Evolutionary conservation across 2,329 filamentous ascomycete species (phyloP).

Genomic region (Phaeophleospora eucalypticola): DNA sequence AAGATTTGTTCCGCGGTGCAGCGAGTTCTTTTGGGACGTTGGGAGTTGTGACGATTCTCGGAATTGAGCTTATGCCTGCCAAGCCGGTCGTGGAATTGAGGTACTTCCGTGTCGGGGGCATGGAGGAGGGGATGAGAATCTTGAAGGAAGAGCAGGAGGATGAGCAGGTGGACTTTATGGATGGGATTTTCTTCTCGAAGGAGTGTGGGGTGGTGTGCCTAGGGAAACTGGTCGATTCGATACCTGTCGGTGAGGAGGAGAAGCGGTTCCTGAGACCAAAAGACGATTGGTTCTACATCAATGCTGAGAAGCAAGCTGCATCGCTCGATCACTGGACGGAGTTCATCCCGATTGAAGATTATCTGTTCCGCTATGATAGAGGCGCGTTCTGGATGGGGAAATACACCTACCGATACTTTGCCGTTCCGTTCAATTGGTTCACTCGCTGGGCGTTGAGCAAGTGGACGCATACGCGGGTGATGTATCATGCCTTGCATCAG

Average conservation of each 20-base stretch:
- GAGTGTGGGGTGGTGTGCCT: slow-evolving; percentile 41
- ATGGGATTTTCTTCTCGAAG: slow-evolving; percentile 49
- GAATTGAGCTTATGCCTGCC: slow-evolving; percentile 45
- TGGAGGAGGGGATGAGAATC: slow-evolving; percentile 37
- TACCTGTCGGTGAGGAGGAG: slow-evolving; percentile 33
- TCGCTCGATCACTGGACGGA: neutral
- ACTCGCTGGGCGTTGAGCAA: slow-evolving; percentile 57
- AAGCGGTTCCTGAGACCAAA: slow-evolving; percentile 52
- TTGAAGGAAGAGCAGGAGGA: slow-evolving; percentile 32
- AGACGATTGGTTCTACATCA: slow-evolving; percentile 73
- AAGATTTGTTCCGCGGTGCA: slow-evolving; percentile 61
- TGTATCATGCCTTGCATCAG: slow-evolving; percentile 59
- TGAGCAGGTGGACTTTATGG: slow-evolving; percentile 57
- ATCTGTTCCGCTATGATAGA: slow-evolving; percentile 60
- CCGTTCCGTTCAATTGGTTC: slow-evolving; percentile 55
- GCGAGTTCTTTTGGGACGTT: slow-evolving; percentile 63
- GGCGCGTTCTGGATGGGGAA: slow-evolving; percentile 62
- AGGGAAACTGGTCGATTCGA: slow-evolving; percentile 28
- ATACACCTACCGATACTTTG: slow-evolving; percentile 59
- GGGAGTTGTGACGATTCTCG: slow-evolving; percentile 59
- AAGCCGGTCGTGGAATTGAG: slow-evolving; percentile 47
- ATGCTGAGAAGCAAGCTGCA: slow-evolving; percentile 47
- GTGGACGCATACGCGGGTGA: slow-evolving; percentile 58
- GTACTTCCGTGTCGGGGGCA: slow-evolving; percentile 41
- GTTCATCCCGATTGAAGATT: slow-evolving; percentile 43